These are phyloP conservation scores for Pelargonium citronellum DNA, from an alignment of 441 rosid species.

Conservation along the genomic window DNA sequence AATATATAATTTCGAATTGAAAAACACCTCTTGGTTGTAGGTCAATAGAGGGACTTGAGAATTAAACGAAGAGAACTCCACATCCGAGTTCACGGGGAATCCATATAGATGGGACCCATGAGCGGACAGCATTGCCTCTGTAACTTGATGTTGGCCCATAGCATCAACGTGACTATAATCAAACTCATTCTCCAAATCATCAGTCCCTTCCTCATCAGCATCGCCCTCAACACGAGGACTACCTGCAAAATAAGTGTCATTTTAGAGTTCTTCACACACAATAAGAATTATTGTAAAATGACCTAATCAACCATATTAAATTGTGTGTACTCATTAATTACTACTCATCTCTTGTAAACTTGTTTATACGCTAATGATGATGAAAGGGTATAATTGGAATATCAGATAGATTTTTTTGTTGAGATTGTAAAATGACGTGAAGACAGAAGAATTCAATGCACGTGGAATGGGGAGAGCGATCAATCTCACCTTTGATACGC, in stretches of 20 bases:
- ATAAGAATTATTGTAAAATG: too few relatives aligned
- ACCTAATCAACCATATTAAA: too few relatives aligned
- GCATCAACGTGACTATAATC: constrained; percentile 36
- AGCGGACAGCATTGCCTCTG: constrained; percentile 43
- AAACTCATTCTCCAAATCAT: constrained; percentile 67
- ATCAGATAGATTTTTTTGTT: too few relatives aligned
- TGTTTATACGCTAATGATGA: too few relatives aligned
- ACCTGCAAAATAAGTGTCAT: constrained; percentile 31
- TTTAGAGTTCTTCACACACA: too few relatives aligned
- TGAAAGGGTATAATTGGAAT: too few relatives aligned
- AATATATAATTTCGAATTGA: constrained; percentile 1
- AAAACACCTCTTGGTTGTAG: constrained; percentile 51
- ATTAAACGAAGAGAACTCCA: constrained; percentile 39
- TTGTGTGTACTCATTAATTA: too few relatives aligned
- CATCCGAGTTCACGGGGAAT: constrained; percentile 40
- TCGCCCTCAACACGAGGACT: constrained; percentile 77
- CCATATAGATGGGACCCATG: constrained; percentile 30
- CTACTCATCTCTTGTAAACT: too few relatives aligned
- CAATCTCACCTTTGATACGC: constrained; percentile 57
- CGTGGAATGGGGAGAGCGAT: not conserved
- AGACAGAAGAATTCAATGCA: not conserved
- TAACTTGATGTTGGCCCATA: constrained; percentile 36
- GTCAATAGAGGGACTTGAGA: constrained; percentile 54
- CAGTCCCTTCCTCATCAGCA: constrained; percentile 69
- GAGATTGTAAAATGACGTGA: not conserved